These are phyloP conservation scores for Lizanozyma gosingica DNA, from an alignment of 1,139 yeast species.

Conservation along the genomic window DNA sequence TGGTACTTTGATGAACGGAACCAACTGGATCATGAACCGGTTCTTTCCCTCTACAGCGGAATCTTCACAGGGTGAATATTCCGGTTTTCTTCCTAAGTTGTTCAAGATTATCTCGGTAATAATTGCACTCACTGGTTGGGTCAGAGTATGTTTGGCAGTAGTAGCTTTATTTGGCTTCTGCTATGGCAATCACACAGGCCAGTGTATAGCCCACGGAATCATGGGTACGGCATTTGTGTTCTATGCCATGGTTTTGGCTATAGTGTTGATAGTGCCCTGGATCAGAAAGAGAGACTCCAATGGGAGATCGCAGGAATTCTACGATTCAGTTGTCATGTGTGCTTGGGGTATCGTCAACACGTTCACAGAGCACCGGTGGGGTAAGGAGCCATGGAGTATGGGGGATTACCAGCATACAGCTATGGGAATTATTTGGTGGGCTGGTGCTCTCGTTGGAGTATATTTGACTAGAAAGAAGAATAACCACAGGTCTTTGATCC, in stretches of 20 bases:
- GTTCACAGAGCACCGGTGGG: slow-evolving; percentile 95
- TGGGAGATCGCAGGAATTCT: slow-evolving; percentile 70
- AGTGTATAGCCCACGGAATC: slow-evolving; percentile 92
- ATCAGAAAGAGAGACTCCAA: slow-evolving; percentile 37
- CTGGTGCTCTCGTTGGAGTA: slow-evolving; percentile 82
- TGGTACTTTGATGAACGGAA: slow-evolving; percentile 49
- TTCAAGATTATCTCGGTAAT: slow-evolving; percentile 42
- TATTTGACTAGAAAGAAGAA: slow-evolving; percentile 49
- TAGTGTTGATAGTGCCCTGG: slow-evolving; percentile 67
- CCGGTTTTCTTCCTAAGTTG: slow-evolving; percentile 16
- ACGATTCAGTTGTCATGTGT: slow-evolving; percentile 73
- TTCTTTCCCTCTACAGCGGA: slow-evolving; percentile 17
- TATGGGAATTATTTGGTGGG: slow-evolving; percentile 96
- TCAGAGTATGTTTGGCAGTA: slow-evolving; percentile 73
- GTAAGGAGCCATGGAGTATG: slow-evolving; percentile 75
- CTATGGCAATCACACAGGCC: slow-evolving; percentile 71
- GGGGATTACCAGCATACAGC: slow-evolving; percentile 92
- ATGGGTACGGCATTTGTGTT: slow-evolving; percentile 86
- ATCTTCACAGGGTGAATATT: slow-evolving; percentile 18
- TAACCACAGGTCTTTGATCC: slow-evolving; percentile 64
- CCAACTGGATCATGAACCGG: slow-evolving; percentile 33
- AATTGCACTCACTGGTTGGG: slow-evolving; percentile 48
- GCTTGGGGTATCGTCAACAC: slow-evolving; percentile 91
- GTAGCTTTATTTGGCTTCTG: slow-evolving; percentile 76
- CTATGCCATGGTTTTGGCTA: slow-evolving; percentile 63